Conservation (phyloP, 1,139 yeast genomes). For the Torulaspora pretoriensis region DNA sequence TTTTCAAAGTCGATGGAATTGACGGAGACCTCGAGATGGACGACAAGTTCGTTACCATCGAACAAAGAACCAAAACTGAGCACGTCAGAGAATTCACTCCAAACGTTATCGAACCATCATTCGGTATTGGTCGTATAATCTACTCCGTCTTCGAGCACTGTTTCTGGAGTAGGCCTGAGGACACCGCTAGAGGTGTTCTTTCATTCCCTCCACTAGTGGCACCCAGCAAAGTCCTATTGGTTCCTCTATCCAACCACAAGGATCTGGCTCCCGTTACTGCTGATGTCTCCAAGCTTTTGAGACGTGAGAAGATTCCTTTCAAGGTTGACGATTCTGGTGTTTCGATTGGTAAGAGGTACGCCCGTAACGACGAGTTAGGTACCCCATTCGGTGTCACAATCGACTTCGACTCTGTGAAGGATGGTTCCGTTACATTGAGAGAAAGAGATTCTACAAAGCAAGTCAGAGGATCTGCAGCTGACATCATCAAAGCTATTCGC, state of each 20-base stretch:
- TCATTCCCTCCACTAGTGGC: conserved; percentile 96
- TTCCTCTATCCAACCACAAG: conserved; percentile 84
- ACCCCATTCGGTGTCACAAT: conserved; percentile 98
- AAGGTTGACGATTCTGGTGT: conserved; percentile 97
- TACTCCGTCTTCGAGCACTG: conserved; percentile 91
- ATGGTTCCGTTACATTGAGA: conserved; percentile 88
- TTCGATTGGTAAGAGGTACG: conserved; percentile 96
- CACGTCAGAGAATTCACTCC: conserved; percentile 95
- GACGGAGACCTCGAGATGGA: conserved; percentile 68
- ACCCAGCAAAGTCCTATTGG: conserved; percentile 94
- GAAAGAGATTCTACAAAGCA: conserved; percentile 97
- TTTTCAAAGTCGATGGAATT: conserved; percentile 56
- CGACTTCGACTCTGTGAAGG: conserved; percentile 91
- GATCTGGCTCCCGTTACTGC: conserved; percentile 74
- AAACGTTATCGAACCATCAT: conserved; percentile 97
- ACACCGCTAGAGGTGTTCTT: conserved; percentile 82
- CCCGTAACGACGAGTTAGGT: conserved; percentile 98
- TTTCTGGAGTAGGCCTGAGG: conserved; percentile 94
- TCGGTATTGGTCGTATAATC: conserved; percentile 97
- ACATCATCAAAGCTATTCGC: conserved; percentile 73
- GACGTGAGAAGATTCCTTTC: conserved; percentile 83
- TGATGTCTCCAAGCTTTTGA: conserved; percentile 63
- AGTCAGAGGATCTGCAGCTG: conserved; percentile 86
- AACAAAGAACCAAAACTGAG: conserved; percentile 73
- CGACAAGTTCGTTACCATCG: conserved; percentile 64